phyloP scores from a whole-genome alignment of 2,329 filamentous ascomycete species.

The Ascocoryne sarcoides region DNA sequence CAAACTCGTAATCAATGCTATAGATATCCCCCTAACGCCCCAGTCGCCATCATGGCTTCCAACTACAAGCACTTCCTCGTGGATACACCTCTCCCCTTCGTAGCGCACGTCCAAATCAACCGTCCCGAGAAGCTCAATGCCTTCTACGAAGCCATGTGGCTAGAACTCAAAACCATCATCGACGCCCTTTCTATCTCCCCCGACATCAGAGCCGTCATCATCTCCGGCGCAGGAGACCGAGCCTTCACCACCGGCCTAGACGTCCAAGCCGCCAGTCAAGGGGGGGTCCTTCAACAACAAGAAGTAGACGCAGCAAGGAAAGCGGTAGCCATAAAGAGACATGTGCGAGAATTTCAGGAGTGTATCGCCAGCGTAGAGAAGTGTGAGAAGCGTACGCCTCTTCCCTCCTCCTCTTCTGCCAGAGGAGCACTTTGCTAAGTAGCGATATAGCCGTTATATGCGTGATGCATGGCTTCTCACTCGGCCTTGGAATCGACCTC shows the following conservation, averaged over 20 bases:
- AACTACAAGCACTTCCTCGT: conserved; percentile 41
- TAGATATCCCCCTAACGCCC: too few species aligned
- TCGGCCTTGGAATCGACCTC: conserved; percentile 72
- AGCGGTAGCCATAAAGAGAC: conserved; percentile 52
- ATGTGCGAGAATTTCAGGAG: conserved; percentile 73
- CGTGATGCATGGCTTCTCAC: conserved; percentile 68
- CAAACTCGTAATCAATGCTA: too few species aligned
- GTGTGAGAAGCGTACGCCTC: conserved; percentile 72
- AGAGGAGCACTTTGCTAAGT: neutral
- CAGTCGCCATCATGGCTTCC: neutral
- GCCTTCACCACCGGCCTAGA: conserved; percentile 86
- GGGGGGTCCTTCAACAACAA: conserved; percentile 34
- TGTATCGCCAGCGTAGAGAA: conserved; percentile 68
- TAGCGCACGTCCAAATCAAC: conserved; percentile 91
- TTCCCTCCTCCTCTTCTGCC: neutral
- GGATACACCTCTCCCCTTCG: conserved; percentile 59
- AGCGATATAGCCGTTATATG: conserved; percentile 60
- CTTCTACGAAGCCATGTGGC: conserved; percentile 79
- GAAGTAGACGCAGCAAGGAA: conserved; percentile 53
- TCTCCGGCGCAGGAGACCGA: conserved; percentile 72
- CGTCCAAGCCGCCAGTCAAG: conserved; percentile 58
- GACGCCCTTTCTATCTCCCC: conserved; percentile 60
- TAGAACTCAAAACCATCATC: conserved; percentile 69
- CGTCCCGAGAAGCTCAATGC: conserved; percentile 80
- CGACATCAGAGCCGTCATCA: conserved; percentile 65